Evolutionary conservation across 106 monocot species (phyloP).

Genomic region (Gastrodia elata): DNA sequence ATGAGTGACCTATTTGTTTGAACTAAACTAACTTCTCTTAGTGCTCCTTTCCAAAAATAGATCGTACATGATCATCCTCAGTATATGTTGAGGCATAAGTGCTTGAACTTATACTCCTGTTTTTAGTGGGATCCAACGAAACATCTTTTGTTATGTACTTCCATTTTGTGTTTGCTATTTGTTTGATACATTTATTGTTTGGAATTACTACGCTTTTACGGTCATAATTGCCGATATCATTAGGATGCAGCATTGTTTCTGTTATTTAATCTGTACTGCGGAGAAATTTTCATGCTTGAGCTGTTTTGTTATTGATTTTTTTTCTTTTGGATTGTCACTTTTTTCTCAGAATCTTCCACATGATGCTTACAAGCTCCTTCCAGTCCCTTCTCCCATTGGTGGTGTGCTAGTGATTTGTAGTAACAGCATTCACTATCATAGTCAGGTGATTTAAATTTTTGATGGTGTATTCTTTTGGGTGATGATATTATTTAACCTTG

Average conservation of each 20-base stretch:
- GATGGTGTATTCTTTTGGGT: neutral
- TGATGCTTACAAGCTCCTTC: constrained; percentile 90
- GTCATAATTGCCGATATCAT: neutral
- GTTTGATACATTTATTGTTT: neutral
- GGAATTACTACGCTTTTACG: neutral
- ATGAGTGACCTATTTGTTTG: neutral
- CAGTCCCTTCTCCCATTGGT: constrained; percentile 92
- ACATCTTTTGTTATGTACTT: neutral
- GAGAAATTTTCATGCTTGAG: neutral
- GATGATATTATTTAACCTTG: neutral
- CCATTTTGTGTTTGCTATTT: neutral
- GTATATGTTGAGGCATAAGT: neutral
- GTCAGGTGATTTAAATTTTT: constrained; percentile 54
- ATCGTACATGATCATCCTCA: neutral
- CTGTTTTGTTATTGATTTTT: neutral
- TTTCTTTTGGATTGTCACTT: neutral
- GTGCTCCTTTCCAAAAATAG: neutral
- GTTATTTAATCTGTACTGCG: neutral
- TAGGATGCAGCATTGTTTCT: neutral
- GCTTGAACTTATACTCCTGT: neutral
- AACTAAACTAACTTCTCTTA: neutral
- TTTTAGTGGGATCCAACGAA: neutral
- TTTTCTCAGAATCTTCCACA: constrained; percentile 75
- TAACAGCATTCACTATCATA: constrained; percentile 88
- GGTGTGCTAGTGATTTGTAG: constrained; percentile 88